A percentile compares a stretch with the other conserved stretches of the same genome.
phyloP scores from a whole-genome alignment of 495 filamentous ascomycete species.

The Amphirosellinia nigrospora region DNA sequence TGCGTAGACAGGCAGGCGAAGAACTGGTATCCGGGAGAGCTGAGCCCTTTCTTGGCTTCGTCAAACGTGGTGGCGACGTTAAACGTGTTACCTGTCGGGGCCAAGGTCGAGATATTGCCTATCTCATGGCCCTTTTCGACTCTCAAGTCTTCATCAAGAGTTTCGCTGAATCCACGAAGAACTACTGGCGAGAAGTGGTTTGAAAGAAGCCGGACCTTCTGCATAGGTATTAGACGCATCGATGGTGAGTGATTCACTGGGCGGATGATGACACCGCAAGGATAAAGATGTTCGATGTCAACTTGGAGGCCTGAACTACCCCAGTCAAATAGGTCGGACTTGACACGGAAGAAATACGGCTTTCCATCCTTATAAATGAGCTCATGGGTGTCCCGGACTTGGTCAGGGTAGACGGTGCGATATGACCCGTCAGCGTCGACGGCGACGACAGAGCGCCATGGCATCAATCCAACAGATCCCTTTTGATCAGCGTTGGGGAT shows the following conservation, averaged over 20 bases:
- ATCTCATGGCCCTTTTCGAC: slow-evolving; percentile 2
- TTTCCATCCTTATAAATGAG: slow-evolving; percentile 1
- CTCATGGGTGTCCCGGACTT: slow-evolving; percentile 10
- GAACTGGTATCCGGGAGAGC: slow-evolving; percentile 6
- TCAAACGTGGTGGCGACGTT: background rate
- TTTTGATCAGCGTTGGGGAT: background rate
- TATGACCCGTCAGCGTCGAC: slow-evolving; percentile 14
- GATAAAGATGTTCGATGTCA: slow-evolving; percentile 14
- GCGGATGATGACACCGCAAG: slow-evolving; percentile 10
- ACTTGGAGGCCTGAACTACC: slow-evolving; percentile 2
- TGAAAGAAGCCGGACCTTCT: slow-evolving; percentile 4
- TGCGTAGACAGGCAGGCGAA: background rate
- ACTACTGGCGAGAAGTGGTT: slow-evolving; percentile 14
- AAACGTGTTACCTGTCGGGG: background rate
- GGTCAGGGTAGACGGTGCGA: slow-evolving; percentile 11
- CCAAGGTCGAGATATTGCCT: background rate
- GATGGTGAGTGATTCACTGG: slow-evolving; percentile 4
- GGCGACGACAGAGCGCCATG: slow-evolving; percentile 8
- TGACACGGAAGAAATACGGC: slow-evolving; percentile 11
- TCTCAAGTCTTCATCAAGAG: slow-evolving; percentile 3
- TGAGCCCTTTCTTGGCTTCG: background rate
- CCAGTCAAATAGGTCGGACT: slow-evolving; percentile 13
- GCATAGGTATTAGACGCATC: slow-evolving; percentile 14
- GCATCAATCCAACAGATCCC: slow-evolving; percentile 15
- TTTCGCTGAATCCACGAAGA: slow-evolving; percentile 4